Conservation (phyloP, 1,284 basidiomycete species). For the Spongispora temasekensis region DNA sequence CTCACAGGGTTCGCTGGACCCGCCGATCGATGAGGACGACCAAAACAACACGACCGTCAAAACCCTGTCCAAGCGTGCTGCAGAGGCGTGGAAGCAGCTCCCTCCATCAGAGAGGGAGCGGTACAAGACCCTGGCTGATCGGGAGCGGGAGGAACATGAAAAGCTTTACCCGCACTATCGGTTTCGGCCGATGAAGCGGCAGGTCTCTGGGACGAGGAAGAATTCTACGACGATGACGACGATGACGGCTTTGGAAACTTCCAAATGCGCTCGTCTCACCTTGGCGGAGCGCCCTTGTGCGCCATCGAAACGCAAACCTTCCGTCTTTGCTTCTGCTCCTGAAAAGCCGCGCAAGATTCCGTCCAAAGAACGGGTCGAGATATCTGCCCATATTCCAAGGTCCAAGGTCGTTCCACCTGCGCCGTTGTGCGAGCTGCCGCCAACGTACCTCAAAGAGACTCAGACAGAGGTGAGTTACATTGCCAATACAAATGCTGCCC, state of each 20-base stretch:
- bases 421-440: background rate
- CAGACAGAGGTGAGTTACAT: conserved; percentile 15
- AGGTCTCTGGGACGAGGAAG: conserved; percentile 29
- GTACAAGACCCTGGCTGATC: conserved; percentile 52
- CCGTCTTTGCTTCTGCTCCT: conserved; percentile 21
- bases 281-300: conserved; percentile 2
- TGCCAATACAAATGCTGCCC: background rate
- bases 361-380: conserved; percentile 2
- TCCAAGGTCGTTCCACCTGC: background rate
- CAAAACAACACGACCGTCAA: conserved; percentile 26
- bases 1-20: conserved; percentile 22
- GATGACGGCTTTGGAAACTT: conserved; percentile 16
- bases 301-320: conserved; percentile 12
- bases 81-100: conserved; percentile 59
- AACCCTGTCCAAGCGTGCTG: conserved; percentile 64
- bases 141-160: conserved; percentile 56
- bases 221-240: background rate
- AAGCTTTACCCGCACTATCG: conserved; percentile 58
- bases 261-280: background rate
- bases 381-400: background rate
- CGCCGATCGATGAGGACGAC: conserved; percentile 26
- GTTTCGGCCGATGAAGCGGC: conserved; percentile 55
- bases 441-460: background rate
- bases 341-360: conserved; percentile 2
- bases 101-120: conserved; percentile 44